Base-by-base conservation (phyloP, 345 rosid genomes). In the Corymbia maculata region DNA sequence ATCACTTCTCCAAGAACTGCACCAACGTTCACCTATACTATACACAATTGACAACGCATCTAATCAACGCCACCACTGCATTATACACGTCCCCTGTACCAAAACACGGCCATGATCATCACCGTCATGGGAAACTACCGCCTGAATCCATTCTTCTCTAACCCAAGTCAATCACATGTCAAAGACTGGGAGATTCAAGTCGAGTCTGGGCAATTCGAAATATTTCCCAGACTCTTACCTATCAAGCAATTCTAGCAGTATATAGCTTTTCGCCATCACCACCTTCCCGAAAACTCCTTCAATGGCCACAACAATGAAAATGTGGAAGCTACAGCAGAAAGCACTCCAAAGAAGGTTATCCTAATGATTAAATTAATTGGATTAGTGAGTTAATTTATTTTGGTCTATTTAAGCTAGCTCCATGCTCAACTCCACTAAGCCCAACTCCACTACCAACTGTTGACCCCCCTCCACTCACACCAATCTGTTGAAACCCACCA, bases 401-500 rank as follows among this genome's bases (percentile, higher is more conserved):
- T 80, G 90, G 89, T 86, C 89, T 80, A 36, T 87, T 57, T 52
- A 92, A 42, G 19, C 51, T 66, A 26, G 86, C 32, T 13, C 89
- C 86, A n/a, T 79, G 86, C 52, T 45, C 80, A 32, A 9, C 80
- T 32, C 89, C 89, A n/a, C 85, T 30, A 51, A 90, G 15, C 17
- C 86, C 88, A 89, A 24, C 61, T 19, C 49, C 49, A 4, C 52
- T 14, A 52, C 36, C 36, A 13, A n/a, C 75, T 64, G n/a, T n/a
- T n/a, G n/a, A n/a, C n/a, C 75, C 79, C 19, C 44, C 79, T 66
- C 79, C 79, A 30, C 44, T 66, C 79, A 14, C 42, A 5, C 79
- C 79, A 15, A 90, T 79, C 47, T 86, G 91, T 87, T 91, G 90
- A 85, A 79, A 92, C 82, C 89, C 91, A 15, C 59, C 59, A 36